Percentiles rank a stretch among this genome's conserved stretches.
These are phyloP conservation scores for Eragrostis nindensis DNA, from an alignment of 176 grass and related monocot genomes.

Conservation along the genomic window DNA sequence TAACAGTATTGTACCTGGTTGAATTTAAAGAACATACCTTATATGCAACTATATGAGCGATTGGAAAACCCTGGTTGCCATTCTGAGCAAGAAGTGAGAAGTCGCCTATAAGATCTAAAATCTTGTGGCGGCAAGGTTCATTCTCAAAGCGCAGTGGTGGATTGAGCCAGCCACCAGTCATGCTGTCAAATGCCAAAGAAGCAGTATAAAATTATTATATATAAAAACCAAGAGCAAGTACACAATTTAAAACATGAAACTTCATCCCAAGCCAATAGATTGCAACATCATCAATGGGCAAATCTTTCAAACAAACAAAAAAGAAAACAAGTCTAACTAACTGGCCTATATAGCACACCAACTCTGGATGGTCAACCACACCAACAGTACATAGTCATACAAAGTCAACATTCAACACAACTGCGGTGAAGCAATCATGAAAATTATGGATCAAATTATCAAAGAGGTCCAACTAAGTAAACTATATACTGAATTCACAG, in stretches of 20 bases:
- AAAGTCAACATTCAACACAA: not conserved
- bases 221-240: conserved; percentile 24
- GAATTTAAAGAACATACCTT: conserved; percentile 68
- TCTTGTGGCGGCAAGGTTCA: conserved; percentile 93
- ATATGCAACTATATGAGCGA: conserved; percentile 82
- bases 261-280: not conserved
- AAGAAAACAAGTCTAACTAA: not conserved
- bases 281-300: not conserved
- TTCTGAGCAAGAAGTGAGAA: conserved; percentile 88
- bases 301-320: not conserved
- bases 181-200: conserved; percentile 58
- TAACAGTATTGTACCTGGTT: not conserved
- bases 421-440: not conserved
- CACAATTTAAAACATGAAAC: conserved; percentile 9
- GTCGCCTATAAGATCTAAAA: conserved; percentile 91
- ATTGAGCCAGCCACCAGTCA: conserved; percentile 77
- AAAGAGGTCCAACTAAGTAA: not conserved
- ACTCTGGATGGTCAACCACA: not conserved
- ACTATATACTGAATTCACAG: not conserved
- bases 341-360: not conserved
- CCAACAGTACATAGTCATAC: conserved; percentile 10
- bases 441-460: not conserved
- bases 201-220: conserved; percentile 22
- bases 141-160: conserved; percentile 77
- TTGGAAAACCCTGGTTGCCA: conserved; percentile 80